Percentiles rank a stretch among this genome's conserved stretches.
phyloP scores from a whole-genome alignment of 768 basidiomycete species.

The Favolaschia claudopus region DNA sequence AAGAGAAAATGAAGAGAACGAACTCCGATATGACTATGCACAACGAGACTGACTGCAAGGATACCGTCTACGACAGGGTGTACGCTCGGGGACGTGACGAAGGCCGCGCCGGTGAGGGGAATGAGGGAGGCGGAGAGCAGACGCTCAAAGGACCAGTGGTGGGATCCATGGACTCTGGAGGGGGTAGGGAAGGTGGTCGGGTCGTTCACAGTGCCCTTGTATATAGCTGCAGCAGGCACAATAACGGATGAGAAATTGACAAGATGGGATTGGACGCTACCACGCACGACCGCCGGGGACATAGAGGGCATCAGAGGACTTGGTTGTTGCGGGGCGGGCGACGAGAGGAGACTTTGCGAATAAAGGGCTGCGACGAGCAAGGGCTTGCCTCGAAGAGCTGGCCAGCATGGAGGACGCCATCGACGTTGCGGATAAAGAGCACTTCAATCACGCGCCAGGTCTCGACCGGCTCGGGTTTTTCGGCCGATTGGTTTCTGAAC shows the following conservation, averaged over 20 bases:
- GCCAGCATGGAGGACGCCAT: conserved; percentile 24
- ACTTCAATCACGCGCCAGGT: too few species aligned
- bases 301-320: conserved; percentile 42
- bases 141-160: conserved; percentile 95
- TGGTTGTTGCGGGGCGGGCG: conserved; percentile 14
- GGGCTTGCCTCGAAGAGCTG: conserved; percentile 19
- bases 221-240: conserved; percentile 63
- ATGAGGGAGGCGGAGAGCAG: conserved; percentile 87
- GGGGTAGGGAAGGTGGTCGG: conserved; percentile 89
- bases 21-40: conserved; percentile 97
- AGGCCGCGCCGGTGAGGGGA: conserved; percentile 87
- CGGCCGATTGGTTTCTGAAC: too few species aligned
- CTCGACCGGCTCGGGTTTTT: too few species aligned
- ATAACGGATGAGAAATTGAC: not conserved
- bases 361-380: conserved; percentile 17
- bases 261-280: conserved; percentile 32
- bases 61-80: conserved; percentile 92
- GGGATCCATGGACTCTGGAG: conserved; percentile 83
- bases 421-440: not conserved
- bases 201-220: conserved; percentile 94
- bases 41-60: conserved; percentile 84
- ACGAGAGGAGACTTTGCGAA: conserved; percentile 10
- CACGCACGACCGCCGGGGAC: conserved; percentile 78
- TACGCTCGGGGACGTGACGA: conserved; percentile 74
- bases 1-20: conserved; percentile 35